phyloP scores from a whole-genome alignment of 345 rosid genomes.

The Melaleuca quinquenervia region DNA sequence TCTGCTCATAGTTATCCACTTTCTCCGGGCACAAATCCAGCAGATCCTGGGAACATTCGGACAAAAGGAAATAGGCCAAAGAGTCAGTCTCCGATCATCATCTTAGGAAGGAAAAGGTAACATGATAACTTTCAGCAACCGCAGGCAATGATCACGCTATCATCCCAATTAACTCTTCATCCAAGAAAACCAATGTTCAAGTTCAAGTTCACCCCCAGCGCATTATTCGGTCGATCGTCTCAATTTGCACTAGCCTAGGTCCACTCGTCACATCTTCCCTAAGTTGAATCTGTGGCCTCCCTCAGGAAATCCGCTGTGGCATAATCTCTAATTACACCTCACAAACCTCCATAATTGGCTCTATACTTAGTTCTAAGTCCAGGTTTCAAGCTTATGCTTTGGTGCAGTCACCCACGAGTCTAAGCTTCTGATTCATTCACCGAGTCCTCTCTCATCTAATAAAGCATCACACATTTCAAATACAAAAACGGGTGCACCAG shows the following conservation, averaged over 20 bases:
- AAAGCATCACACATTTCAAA: background rate
- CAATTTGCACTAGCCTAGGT: background rate
- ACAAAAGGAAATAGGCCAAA: background rate
- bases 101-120: background rate
- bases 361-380: background rate
- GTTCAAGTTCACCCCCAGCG: background rate
- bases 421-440: background rate
- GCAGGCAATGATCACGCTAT: background rate
- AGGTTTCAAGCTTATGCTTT: background rate
- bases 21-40: conserved; percentile 79
- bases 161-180: background rate
- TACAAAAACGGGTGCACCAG: background rate
- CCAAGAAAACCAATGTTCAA: background rate
- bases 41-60: conserved; percentile 39
- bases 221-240: background rate
- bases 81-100: background rate
- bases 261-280: background rate
- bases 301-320: fast-evolving
- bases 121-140: background rate
- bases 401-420: background rate
- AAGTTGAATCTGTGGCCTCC: background rate
- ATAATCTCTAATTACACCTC: background rate
- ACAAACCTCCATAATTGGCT: background rate
- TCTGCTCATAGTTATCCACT: conserved; percentile 73
- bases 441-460: background rate